These are phyloP conservation scores for Beauveria australis DNA, from an alignment of 2,329 filamentous ascomycete genomes.

Conservation along the genomic window DNA sequence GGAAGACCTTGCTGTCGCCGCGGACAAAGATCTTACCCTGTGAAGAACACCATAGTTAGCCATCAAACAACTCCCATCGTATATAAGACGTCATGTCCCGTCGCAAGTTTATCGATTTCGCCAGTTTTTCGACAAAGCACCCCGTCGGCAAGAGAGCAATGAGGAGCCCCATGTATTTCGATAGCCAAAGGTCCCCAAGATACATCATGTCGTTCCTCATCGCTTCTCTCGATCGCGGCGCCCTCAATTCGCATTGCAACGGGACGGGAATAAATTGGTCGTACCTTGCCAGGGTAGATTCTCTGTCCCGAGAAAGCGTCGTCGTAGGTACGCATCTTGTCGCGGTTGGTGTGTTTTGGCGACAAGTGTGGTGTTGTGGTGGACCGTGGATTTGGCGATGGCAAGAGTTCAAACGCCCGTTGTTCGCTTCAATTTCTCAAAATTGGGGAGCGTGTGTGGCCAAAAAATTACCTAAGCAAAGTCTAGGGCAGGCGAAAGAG, in stretches of 20 bases:
- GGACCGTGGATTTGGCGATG: conserved; percentile 31
- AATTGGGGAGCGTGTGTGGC: conserved; percentile 30
- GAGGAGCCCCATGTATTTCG: not conserved
- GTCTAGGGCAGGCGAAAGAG: conserved; percentile 8
- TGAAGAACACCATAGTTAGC: conserved; percentile 24
- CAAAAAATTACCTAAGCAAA: conserved; percentile 30
- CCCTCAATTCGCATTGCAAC: not conserved
- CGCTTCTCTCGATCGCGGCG: conserved; percentile 6
- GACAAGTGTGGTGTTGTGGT: conserved; percentile 33
- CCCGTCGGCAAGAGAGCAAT: not conserved
- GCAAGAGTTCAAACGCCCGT: conserved; percentile 25
- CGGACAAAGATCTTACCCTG: conserved; percentile 99
- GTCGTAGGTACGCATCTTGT: conserved; percentile 60
- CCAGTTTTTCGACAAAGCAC: not conserved
- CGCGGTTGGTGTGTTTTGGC: conserved; percentile 31
- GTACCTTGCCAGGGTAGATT: conserved; percentile 62
- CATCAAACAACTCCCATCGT: not conserved
- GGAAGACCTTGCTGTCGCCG: conserved; percentile 99
- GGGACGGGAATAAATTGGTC: conserved; percentile 18
- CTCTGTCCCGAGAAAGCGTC: conserved; percentile 58
- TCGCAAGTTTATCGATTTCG: not conserved
- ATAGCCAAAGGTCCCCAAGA: not conserved
- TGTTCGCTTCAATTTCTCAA: conserved; percentile 30
- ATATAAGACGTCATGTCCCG: not conserved
- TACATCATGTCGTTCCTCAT: not conserved